phyloP scores from a whole-genome alignment of 805 yeast genomes.

The Myxozyma kluyveri region DNA sequence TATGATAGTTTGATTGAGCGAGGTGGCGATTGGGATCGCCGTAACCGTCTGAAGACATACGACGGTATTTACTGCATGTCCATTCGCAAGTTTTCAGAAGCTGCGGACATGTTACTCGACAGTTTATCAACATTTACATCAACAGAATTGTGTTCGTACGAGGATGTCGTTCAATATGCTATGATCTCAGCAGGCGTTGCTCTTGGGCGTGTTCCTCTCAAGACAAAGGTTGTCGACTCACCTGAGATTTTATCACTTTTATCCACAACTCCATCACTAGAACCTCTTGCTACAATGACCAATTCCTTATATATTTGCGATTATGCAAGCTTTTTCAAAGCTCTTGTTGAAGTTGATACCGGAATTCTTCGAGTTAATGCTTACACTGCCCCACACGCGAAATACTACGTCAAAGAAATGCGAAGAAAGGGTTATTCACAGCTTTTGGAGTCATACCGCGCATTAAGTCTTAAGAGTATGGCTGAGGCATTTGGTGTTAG shows the following conservation, averaged over 20 bases:
- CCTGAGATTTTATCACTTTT: constrained; percentile 85
- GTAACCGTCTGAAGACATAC: constrained; percentile 90
- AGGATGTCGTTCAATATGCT: constrained; percentile 84
- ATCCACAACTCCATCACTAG: constrained; percentile 66
- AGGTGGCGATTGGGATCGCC: constrained; percentile 99
- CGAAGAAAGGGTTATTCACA: constrained; percentile 94
- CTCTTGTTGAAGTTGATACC: constrained; percentile 73
- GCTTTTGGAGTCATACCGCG: constrained; percentile 88
- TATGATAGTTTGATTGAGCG: constrained; percentile 65
- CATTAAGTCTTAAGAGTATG: constrained; percentile 86
- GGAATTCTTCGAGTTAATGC: constrained; percentile 60
- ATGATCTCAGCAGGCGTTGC: constrained; percentile 83
- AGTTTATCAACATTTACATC: constrained; percentile 94
- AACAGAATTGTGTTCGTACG: constrained; percentile 83
- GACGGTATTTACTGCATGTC: constrained; percentile 80
- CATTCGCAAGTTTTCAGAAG: constrained; percentile 80
- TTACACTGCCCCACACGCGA: constrained; percentile 73
- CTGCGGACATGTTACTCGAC: constrained; percentile 81
- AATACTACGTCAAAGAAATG: constrained; percentile 84
- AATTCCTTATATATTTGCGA: constrained; percentile 87
- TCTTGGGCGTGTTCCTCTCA: constrained; percentile 78
- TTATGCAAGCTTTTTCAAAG: constrained; percentile 73
- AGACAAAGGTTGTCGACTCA: constrained; percentile 80
- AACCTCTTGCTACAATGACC: constrained; percentile 78
- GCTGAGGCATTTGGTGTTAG: constrained; percentile 90